Percentiles rank a stretch among this genome's conserved stretches.
Evolutionary conservation across 2,329 filamentous ascomycete species (phyloP).

Genomic region (Mycosphaerelloides madeirae): DNA sequence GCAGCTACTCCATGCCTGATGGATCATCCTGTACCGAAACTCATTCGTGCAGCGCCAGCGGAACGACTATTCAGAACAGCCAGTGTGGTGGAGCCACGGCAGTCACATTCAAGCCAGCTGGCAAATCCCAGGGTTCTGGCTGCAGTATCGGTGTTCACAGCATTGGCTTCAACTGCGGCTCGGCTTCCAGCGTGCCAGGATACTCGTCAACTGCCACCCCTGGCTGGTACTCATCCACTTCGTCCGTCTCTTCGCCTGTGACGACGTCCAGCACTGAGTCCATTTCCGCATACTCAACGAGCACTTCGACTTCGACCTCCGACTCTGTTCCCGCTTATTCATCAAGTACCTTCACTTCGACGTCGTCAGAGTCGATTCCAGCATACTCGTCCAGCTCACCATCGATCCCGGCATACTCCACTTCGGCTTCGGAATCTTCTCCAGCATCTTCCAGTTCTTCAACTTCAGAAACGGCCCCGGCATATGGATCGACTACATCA

Average conservation of each 20-base stretch:
- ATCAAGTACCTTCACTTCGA: neutral
- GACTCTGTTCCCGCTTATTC: constrained; percentile 14
- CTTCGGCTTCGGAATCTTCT: constrained; percentile 8
- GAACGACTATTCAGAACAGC: constrained; percentile 69
- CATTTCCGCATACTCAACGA: constrained; percentile 3
- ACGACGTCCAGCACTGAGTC: constrained; percentile 10
- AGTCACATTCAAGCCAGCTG: constrained; percentile 61
- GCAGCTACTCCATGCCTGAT: constrained; percentile 83
- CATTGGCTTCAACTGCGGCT: constrained; percentile 69
- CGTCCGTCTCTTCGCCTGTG: constrained; percentile 13
- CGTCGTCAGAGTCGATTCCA: constrained; percentile 2
- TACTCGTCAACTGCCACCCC: constrained; percentile 29
- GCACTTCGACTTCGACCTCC: constrained; percentile 7
- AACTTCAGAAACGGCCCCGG: neutral
- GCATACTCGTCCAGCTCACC: constrained; percentile 8
- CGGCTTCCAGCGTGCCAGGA: constrained; percentile 25
- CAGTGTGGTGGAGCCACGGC: constrained; percentile 89
- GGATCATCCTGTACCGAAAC: constrained; percentile 77
- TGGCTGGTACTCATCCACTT: constrained; percentile 20
- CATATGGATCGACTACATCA: neutral
- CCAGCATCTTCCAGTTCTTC: constrained; percentile 6
- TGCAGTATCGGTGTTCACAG: constrained; percentile 71
- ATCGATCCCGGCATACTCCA: constrained; percentile 3
- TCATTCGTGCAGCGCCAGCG: constrained; percentile 60
- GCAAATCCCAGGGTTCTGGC: constrained; percentile 22